Base-by-base conservation (phyloP, 106 monocot species). In the Dendrobium huoshanense region DNA sequence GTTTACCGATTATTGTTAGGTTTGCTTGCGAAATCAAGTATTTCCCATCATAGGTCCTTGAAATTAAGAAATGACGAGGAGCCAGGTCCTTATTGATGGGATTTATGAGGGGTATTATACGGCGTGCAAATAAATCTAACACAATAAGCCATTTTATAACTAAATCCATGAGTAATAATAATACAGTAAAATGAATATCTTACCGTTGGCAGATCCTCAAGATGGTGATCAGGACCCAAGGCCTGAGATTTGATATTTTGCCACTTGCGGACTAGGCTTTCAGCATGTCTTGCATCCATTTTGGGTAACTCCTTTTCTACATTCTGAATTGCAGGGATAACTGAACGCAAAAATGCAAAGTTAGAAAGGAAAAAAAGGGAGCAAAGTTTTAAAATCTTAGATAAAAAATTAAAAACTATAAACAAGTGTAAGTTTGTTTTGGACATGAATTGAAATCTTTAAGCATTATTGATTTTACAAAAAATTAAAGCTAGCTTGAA, bases 221-320 rank as follows among this genome's bases (percentile, higher is more conserved):
- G 77, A 81, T 17, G 80, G 83, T 98, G 98, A 78, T 89, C 74
- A 70, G 88, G 82, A 27, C 95, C 98, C 84, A 98, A 73, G 4
- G 98, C 98, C 54, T 84, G 85, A 48, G 91, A 95, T 88, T 98
- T 98, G 37, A 88, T 73, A 4, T 82, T 83, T 77, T 98, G 98
- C 98, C 98, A 98, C 78, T 88, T 95, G 74, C 86, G 89, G 22
- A 98, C 89, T n/a, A 98, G 56, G 77, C 55, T 79, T 88, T 95
- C 95, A 43, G 98, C 95, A 77, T 84, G 77, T 80, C 79, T 92
- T 45, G 83, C 92, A 88, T 95, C 95, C 95, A 98, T 98, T 82
- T 83, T 92, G 54, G 92, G 84, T 47, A 87, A 73, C 44, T 87
- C 85, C 47, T 85, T 79, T 10, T 70, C 80, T 16, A 78, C 72